phyloP scores from a whole-genome alignment of 257 asterid genomes.

The Solanum microdontum region DNA sequence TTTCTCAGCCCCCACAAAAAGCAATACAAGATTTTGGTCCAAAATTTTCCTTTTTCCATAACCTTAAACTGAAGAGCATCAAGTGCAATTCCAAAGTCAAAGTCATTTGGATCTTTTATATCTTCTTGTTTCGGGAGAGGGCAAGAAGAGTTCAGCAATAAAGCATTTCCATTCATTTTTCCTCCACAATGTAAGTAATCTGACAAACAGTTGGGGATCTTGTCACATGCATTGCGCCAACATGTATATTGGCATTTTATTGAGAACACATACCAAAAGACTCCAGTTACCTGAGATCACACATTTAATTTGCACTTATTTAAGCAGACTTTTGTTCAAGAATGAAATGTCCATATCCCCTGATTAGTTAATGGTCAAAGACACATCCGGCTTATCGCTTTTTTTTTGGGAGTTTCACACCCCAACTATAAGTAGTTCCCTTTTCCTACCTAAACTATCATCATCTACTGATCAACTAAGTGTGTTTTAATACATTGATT shows the following conservation, averaged over 20 bases:
- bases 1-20: constrained; percentile 72
- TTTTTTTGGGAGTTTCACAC: background rate
- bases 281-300: constrained; percentile 30
- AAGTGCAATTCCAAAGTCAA: constrained; percentile 53
- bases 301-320: background rate
- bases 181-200: constrained; percentile 24
- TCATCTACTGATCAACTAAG: background rate
- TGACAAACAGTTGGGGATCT: background rate
- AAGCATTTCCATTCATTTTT: background rate
- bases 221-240: constrained; percentile 33
- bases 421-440: background rate
- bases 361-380: background rate
- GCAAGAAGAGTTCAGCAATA: constrained; percentile 29
- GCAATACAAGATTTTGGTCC: constrained; percentile 36
- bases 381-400: background rate
- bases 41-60: constrained; percentile 20
- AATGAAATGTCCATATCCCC: background rate
- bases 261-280: constrained; percentile 53
- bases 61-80: constrained; percentile 49
- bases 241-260: constrained; percentile 44
- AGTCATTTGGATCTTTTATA: constrained; percentile 13
- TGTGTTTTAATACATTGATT: background rate
- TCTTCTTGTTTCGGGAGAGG: constrained; percentile 27
- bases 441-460: background rate
- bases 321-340: background rate